Conservation (phyloP, 306 rosid genomes). For the Gynostemma pentaphyllum region DNA sequence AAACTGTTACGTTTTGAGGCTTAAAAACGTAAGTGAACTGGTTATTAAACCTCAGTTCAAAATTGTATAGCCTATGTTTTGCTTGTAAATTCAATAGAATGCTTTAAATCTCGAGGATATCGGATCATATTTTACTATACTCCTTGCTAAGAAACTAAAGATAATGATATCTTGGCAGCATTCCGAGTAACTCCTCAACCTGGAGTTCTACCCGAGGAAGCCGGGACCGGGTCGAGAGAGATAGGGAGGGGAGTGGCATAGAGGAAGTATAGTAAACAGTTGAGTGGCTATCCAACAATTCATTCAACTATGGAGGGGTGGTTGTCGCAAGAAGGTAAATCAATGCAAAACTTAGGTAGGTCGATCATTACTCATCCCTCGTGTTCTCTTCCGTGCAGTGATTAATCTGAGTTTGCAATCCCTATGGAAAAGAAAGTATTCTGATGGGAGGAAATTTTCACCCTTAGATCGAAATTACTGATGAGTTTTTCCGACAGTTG, state of each 20-base stretch:
- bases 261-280: background rate
- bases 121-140: too few species aligned
- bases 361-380: background rate
- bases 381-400: background rate
- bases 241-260: background rate
- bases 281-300: background rate
- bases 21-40: too few species aligned
- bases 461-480: background rate
- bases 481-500: too few species aligned
- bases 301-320: background rate
- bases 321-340: background rate
- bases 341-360: background rate
- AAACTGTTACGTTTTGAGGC: too few species aligned
- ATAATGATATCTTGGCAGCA: too few species aligned
- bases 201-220: too few species aligned
- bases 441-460: background rate
- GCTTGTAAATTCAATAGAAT: too few species aligned
- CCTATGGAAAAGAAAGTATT: background rate
- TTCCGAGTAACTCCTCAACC: too few species aligned
- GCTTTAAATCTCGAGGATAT: too few species aligned
- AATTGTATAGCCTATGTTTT: too few species aligned
- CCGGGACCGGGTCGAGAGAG: background rate
- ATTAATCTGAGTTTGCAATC: background rate
- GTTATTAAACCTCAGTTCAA: too few species aligned
- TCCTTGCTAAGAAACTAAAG: too few species aligned